Conservation (phyloP, 2,329 filamentous ascomycete species). For the Xylaria sp. region DNA sequence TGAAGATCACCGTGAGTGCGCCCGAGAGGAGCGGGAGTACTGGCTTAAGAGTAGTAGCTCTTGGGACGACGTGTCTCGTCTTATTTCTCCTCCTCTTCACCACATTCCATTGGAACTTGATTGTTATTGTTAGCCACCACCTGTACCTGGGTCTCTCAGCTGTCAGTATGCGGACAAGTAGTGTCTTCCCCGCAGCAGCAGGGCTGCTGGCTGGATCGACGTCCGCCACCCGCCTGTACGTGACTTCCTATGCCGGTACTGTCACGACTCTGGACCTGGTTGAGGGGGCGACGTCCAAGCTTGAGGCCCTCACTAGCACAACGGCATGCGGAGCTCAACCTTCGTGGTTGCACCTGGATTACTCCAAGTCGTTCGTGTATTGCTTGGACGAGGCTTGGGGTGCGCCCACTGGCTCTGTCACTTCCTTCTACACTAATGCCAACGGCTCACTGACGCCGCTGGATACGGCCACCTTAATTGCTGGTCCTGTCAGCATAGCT, state of each 20-base stretch:
- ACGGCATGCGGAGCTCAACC: slow-evolving; percentile 63
- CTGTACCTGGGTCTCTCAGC: slow-evolving; percentile 15
- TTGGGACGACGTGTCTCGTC: slow-evolving; percentile 27
- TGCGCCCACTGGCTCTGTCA: slow-evolving; percentile 39
- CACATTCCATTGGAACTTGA: slow-evolving; percentile 7
- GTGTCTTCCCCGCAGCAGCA: slow-evolving; percentile 43
- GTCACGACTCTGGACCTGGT: slow-evolving; percentile 60
- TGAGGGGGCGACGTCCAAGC: slow-evolving; percentile 44
- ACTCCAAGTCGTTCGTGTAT: slow-evolving; percentile 61
- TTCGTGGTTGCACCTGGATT: slow-evolving; percentile 69
- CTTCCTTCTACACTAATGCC: slow-evolving; percentile 50
- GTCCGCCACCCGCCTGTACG: slow-evolving; percentile 56
- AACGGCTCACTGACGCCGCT: slow-evolving; percentile 61
- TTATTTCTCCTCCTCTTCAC: slow-evolving; percentile 25
- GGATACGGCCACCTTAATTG: slow-evolving; percentile 41
- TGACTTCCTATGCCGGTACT: slow-evolving; percentile 59
- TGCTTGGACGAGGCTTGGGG: slow-evolving; percentile 67
- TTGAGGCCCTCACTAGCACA: slow-evolving; percentile 56
- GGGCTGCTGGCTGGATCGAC: slow-evolving; percentile 46
- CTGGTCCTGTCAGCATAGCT: slow-evolving; percentile 46
- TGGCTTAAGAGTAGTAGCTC: slow-evolving; percentile 32
- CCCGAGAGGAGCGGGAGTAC: slow-evolving; percentile 4
- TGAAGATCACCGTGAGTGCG: slow-evolving; percentile 17
- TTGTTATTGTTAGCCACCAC: slow-evolving; percentile 12
- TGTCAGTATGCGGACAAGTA: slow-evolving; percentile 44